phyloP scores from a whole-genome alignment of 2,329 filamentous ascomycete genomes.

The Aureobasidium sp. region DNA sequence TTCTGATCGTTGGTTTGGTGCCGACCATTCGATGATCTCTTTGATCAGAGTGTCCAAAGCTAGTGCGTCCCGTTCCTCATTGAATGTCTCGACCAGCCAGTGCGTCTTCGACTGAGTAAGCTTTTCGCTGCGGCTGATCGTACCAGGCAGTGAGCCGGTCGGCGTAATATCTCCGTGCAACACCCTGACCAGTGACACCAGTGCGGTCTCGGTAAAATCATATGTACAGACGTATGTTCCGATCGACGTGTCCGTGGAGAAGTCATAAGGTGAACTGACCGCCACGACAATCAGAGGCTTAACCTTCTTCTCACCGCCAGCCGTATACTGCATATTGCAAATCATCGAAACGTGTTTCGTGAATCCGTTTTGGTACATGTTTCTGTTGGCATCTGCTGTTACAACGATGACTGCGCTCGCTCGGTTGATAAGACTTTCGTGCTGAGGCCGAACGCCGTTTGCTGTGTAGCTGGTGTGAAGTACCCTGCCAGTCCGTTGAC shows the following conservation, averaged over 20 bases:
- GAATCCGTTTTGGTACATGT: constrained; percentile 88
- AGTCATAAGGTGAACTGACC: constrained; percentile 93
- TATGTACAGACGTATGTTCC: constrained; percentile 93
- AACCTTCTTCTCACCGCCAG: constrained; percentile 61
- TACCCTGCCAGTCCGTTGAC: constrained; percentile 76
- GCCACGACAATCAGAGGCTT: constrained; percentile 87
- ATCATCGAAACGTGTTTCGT: constrained; percentile 96
- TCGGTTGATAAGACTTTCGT: constrained; percentile 84
- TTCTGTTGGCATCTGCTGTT: constrained; percentile 88
- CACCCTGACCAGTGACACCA: constrained; percentile 74
- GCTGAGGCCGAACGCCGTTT: constrained; percentile 83
- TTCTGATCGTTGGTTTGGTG: constrained; percentile 59
- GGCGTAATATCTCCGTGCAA: constrained; percentile 66
- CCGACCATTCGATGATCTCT: constrained; percentile 56
- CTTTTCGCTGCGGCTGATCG: constrained; percentile 79
- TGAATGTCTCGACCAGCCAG: constrained; percentile 88
- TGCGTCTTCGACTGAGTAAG: constrained; percentile 82
- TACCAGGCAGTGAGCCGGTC: constrained; percentile 54
- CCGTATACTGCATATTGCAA: constrained; percentile 69
- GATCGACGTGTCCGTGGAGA: constrained; percentile 83
- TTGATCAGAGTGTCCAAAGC: constrained; percentile 69
- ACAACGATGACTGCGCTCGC: constrained; percentile 83
- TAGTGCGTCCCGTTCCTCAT: constrained; percentile 64
- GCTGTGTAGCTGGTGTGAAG: constrained; percentile 93
- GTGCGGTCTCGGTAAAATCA: constrained; percentile 88